Conservation (phyloP, 768 basidiomycete genomes). For the Lactifluus volemus region DNA sequence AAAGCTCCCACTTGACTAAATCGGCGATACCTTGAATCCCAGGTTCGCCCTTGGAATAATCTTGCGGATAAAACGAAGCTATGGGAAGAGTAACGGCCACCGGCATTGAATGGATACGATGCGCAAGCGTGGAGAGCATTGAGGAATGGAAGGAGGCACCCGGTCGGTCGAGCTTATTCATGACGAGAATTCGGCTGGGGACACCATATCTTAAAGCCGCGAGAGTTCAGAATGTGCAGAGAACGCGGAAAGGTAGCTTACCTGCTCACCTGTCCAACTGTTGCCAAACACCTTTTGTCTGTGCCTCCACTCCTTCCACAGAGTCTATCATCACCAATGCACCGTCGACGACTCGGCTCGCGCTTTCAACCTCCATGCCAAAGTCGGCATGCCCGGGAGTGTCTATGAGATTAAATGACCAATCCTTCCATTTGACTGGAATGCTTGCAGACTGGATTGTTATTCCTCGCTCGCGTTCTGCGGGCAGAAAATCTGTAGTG, state of each 20-base stretch:
- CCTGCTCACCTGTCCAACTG: conserved; percentile 71
- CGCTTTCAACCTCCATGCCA: conserved; percentile 95
- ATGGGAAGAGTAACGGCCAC: conserved; percentile 63
- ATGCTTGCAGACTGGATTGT: conserved; percentile 91
- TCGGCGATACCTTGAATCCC: conserved; percentile 82
- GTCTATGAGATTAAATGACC: conserved; percentile 83
- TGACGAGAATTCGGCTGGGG: conserved; percentile 64
- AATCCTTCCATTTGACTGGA: conserved; percentile 76
- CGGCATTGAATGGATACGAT: conserved; percentile 70
- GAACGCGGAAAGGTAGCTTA: conserved; percentile 19
- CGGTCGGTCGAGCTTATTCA: conserved; percentile 84
- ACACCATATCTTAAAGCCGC: conserved; percentile 58
- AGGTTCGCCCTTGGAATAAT: conserved; percentile 68
- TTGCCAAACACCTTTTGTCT: conserved; percentile 83
- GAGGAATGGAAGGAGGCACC: conserved; percentile 75
- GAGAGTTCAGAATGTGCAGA: neutral
- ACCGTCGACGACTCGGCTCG: conserved; percentile 83
- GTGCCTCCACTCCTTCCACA: conserved; percentile 86
- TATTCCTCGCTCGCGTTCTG: conserved; percentile 84
- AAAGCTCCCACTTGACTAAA: conserved; percentile 75
- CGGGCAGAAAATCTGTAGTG: conserved; percentile 83
- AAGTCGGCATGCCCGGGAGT: conserved; percentile 92
- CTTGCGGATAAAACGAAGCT: conserved; percentile 59
- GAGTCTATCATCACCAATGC: conserved; percentile 85
- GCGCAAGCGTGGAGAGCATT: conserved; percentile 59